These are phyloP conservation scores for Stagonosporopsis chrysanthemi DNA, from an alignment of 2,329 filamentous ascomycete genomes.

Conservation along the genomic window DNA sequence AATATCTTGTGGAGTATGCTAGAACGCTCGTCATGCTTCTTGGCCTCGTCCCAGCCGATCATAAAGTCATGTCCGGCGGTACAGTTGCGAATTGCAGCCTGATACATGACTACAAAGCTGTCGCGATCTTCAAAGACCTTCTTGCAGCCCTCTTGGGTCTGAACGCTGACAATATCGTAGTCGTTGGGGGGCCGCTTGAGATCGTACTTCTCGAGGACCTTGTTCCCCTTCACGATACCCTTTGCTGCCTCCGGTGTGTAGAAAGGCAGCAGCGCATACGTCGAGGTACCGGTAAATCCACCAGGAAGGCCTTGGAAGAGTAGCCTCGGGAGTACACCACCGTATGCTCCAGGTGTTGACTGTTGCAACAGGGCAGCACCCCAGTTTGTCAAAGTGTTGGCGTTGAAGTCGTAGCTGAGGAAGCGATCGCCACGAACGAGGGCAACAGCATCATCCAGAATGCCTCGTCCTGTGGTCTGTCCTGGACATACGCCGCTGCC, in stretches of 20 bases:
- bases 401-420: conserved; percentile 72
- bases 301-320: conserved; percentile 58
- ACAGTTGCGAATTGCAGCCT: conserved; percentile 69
- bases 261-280: conserved; percentile 59
- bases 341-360: conserved; percentile 53
- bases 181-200: conserved; percentile 52
- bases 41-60: conserved; percentile 53
- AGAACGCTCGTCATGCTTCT: conserved; percentile 49
- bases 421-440: conserved; percentile 78
- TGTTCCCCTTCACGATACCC: conserved; percentile 58
- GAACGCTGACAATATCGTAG: conserved; percentile 55
- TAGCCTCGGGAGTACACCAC: conserved; percentile 53
- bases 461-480: conserved; percentile 77
- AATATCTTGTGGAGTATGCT: conserved; percentile 58
- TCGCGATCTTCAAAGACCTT: conserved; percentile 59
- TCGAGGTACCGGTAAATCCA: conserved; percentile 58
- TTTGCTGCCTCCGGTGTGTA: conserved; percentile 59
- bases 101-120: conserved; percentile 57
- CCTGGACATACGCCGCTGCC: conserved; percentile 73
- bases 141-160: conserved; percentile 60
- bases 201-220: conserved; percentile 57
- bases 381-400: conserved; percentile 54
- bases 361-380: conserved; percentile 56
- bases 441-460: conserved; percentile 77
- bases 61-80: conserved; percentile 63